A percentile compares a stretch with the other conserved stretches of the same genome.
Conservation (phyloP, 2,329 filamentous ascomycete genomes). For the Colletotrichum navitas region DNA sequence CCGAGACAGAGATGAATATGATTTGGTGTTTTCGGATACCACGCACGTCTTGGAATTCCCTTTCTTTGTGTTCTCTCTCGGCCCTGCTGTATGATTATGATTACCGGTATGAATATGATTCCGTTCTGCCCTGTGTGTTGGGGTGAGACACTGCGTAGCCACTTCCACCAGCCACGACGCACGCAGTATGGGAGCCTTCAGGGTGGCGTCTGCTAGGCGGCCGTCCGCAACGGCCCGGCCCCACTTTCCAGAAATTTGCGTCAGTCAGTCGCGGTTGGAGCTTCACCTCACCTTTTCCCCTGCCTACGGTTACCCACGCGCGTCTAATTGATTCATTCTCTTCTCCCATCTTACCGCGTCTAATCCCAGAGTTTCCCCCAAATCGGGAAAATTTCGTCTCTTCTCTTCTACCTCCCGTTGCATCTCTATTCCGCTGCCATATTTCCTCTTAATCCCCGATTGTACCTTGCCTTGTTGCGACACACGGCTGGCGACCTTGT, state of each 20-base stretch:
- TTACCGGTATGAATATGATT: background rate
- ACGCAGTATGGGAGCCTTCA: too few species aligned
- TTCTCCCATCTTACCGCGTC: background rate
- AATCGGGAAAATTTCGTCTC: background rate
- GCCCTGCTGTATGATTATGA: background rate
- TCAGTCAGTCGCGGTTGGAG: constrained; percentile 39
- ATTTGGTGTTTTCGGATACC: too few species aligned
- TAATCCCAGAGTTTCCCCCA: background rate
- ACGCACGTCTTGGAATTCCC: too few species aligned
- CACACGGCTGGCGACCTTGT: background rate
- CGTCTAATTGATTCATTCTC: constrained; percentile 14
- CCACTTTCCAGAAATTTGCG: constrained; percentile 40
- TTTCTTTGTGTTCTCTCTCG: too few species aligned
- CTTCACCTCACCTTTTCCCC: constrained; percentile 8
- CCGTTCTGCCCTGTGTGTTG: background rate
- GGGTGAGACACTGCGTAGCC: background rate
- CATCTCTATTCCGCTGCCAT: background rate
- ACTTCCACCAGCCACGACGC: background rate
- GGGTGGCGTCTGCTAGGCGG: background rate
- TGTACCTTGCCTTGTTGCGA: background rate
- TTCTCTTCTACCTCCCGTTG: background rate
- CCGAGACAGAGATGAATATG: too few species aligned
- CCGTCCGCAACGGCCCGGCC: constrained; percentile 19
- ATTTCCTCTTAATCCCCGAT: background rate
- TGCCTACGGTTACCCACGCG: background rate